Conservation (phyloP, 164 flowering plant species). For the Sextonia rubra region DNA sequence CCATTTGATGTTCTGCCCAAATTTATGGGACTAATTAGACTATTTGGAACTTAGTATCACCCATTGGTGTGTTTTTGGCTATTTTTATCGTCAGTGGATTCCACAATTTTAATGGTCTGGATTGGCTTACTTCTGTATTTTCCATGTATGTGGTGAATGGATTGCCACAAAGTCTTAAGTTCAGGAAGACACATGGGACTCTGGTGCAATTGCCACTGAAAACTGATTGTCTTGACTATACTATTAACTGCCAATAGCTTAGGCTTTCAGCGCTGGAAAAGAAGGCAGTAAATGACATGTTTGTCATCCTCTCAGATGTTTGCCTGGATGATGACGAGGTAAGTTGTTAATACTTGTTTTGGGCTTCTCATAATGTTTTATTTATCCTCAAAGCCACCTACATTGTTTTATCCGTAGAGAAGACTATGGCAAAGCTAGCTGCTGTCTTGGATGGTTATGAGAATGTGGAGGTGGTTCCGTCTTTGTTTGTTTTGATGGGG, state of each 20-base stretch:
- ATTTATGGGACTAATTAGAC: no score
- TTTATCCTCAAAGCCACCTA: slow-evolving; percentile 2
- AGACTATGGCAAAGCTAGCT: slow-evolving; percentile 80
- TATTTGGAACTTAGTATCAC: neutral
- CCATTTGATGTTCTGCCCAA: neutral
- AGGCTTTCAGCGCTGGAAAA: slow-evolving; percentile 69
- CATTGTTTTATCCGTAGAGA: slow-evolving; percentile 39
- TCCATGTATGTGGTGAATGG: neutral
- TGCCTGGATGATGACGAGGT: slow-evolving; percentile 91
- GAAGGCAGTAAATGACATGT: slow-evolving; percentile 86
- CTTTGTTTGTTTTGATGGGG: slow-evolving; percentile 93
- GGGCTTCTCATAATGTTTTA: neutral
- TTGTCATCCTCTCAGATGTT: slow-evolving; percentile 85
- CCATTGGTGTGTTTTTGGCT: neutral
- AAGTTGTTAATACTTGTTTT: slow-evolving; percentile 14
- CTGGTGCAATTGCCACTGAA: neutral
- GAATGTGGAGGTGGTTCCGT: slow-evolving; percentile 83
- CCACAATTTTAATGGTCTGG: neutral
- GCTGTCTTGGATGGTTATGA: slow-evolving; percentile 82
- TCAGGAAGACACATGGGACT: neutral
- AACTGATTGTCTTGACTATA: slow-evolving; percentile 12
- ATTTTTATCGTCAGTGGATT: neutral
- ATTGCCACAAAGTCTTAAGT: neutral
- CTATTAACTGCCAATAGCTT: slow-evolving; percentile 40
- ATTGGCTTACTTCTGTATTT: neutral